Conservation (phyloP, 169 alveolate species). For the Hammondia hammondi region DNA sequence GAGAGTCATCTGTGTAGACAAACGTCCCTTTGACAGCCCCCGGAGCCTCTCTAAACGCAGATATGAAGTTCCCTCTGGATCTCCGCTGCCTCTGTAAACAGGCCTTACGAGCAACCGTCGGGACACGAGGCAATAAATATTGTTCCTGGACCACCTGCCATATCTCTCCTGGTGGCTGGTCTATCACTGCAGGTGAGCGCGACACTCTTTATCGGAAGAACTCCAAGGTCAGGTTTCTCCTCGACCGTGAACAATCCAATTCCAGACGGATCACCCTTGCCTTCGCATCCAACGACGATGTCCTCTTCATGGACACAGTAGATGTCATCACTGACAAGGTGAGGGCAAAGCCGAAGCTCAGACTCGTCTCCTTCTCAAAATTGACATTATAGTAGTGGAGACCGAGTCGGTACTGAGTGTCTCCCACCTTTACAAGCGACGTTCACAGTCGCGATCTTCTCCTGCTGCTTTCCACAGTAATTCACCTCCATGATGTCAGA, state of each 20-base stretch:
- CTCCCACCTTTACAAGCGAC: slow-evolving; percentile 74
- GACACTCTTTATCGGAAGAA: slow-evolving; percentile 14
- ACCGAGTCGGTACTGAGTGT: neutral
- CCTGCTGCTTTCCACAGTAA: slow-evolving; percentile 73
- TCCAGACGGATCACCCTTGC: slow-evolving; percentile 82
- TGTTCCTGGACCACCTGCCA: slow-evolving; percentile 54
- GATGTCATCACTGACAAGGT: slow-evolving; percentile 72
- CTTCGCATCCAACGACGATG: slow-evolving; percentile 79
- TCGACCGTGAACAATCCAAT: slow-evolving; percentile 69
- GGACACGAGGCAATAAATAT: slow-evolving; percentile 27
- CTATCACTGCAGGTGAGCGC: slow-evolving; percentile 42
- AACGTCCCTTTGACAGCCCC: slow-evolving; percentile 85
- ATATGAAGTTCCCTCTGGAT: neutral
- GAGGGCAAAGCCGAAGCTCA: slow-evolving; percentile 59
- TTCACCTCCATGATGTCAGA: slow-evolving; percentile 74
- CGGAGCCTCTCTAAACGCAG: neutral
- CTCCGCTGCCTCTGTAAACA: neutral
- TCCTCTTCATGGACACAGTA: slow-evolving; percentile 81
- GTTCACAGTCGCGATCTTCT: slow-evolving; percentile 75
- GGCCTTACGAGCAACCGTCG: slow-evolving; percentile 24
- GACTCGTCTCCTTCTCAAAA: slow-evolving; percentile 56
- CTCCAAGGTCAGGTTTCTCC: slow-evolving; percentile 38
- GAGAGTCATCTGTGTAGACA: slow-evolving; percentile 88
- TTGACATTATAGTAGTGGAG: neutral
- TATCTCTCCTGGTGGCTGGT: slow-evolving; percentile 31